These are phyloP conservation scores for Cephaloascus albidus DNA, from an alignment of 805 yeast species.

Conservation along the genomic window DNA sequence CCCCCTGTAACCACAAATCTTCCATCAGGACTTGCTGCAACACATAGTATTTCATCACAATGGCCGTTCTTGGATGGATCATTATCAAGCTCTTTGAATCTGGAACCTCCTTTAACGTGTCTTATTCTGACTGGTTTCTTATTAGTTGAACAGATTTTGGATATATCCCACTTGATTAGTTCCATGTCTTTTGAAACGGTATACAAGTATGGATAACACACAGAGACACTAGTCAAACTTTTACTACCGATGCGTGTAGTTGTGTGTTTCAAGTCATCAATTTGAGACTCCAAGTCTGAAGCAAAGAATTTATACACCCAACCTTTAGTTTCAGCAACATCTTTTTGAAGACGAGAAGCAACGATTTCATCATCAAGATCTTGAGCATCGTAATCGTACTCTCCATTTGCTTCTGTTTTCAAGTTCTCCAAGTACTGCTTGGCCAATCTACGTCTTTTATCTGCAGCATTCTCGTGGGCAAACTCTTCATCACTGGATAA, in stretches of 20 bases:
- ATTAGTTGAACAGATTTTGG: slow-evolving; percentile 17
- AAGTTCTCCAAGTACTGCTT: slow-evolving; percentile 82
- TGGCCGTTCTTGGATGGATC: slow-evolving; percentile 65
- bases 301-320: slow-evolving; percentile 64
- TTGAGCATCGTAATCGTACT: slow-evolving; percentile 71
- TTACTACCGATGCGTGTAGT: slow-evolving; percentile 54
- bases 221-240: slow-evolving; percentile 47
- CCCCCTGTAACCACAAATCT: slow-evolving; percentile 89
- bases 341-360: slow-evolving; percentile 70
- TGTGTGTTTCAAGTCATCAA: slow-evolving; percentile 28
- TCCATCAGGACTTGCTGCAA: slow-evolving; percentile 84
- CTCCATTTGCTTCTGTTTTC: slow-evolving; percentile 41
- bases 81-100: slow-evolving; percentile 13
- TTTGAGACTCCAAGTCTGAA: slow-evolving; percentile 31
- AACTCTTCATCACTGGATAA: slow-evolving; percentile 65
- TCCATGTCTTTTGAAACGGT: slow-evolving; percentile 78
- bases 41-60: slow-evolving; percentile 61
- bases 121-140: slow-evolving; percentile 58
- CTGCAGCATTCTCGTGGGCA: slow-evolving; percentile 75
- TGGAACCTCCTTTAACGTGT: slow-evolving; percentile 53
- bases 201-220: slow-evolving; percentile 53
- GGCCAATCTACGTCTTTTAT: slow-evolving; percentile 88
- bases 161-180: slow-evolving; percentile 72
- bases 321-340: slow-evolving; percentile 87
- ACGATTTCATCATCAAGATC: slow-evolving; percentile 86